phyloP scores from a whole-genome alignment of 2,329 filamentous ascomycete species.

The Xylariaceae sp. region DNA sequence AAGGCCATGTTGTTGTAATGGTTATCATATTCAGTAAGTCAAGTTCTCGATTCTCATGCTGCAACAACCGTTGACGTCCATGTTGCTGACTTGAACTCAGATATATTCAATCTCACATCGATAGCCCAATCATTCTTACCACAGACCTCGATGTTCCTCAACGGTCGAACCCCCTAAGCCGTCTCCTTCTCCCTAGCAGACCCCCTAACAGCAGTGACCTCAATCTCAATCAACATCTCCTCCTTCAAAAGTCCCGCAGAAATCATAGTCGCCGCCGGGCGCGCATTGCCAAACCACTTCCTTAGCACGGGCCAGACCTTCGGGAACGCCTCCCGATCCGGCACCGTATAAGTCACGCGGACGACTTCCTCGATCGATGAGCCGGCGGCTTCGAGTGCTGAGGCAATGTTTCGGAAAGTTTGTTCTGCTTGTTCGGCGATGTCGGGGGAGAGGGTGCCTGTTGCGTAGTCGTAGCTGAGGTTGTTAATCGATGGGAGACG shows the following conservation, averaged over 20 bases:
- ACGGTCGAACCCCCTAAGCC: not conserved
- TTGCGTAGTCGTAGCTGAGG: slow-evolving; percentile 17
- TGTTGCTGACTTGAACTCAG: too few species aligned
- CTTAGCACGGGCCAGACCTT: slow-evolving; percentile 13
- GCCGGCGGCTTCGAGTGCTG: slow-evolving; percentile 12
- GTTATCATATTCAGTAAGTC: too few species aligned
- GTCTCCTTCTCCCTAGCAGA: slow-evolving; percentile 10
- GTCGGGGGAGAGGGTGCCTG: slow-evolving; percentile 15
- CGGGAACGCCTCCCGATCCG: slow-evolving; percentile 12
- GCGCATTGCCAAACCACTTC: slow-evolving; percentile 15
- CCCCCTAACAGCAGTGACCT: slow-evolving; percentile 18
- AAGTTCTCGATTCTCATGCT: too few species aligned
- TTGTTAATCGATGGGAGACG: not conserved
- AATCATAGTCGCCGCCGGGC: slow-evolving; percentile 19
- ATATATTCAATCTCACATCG: too few species aligned
- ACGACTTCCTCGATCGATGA: slow-evolving; percentile 16
- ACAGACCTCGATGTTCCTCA: not conserved
- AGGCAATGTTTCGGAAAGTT: slow-evolving; percentile 12
- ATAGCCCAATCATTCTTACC: too few species aligned
- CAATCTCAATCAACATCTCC: slow-evolving; percentile 19
- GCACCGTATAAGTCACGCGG: slow-evolving; percentile 18
- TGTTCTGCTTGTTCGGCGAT: slow-evolving; percentile 18
- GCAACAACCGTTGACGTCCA: too few species aligned
- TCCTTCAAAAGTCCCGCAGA: slow-evolving; percentile 15
- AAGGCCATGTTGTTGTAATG: too few species aligned